Percentiles rank a stretch among this genome's conserved stretches.
Conservation (phyloP, 1,139 yeast genomes). For the Yamadazyma pseudoaaseri region DNA sequence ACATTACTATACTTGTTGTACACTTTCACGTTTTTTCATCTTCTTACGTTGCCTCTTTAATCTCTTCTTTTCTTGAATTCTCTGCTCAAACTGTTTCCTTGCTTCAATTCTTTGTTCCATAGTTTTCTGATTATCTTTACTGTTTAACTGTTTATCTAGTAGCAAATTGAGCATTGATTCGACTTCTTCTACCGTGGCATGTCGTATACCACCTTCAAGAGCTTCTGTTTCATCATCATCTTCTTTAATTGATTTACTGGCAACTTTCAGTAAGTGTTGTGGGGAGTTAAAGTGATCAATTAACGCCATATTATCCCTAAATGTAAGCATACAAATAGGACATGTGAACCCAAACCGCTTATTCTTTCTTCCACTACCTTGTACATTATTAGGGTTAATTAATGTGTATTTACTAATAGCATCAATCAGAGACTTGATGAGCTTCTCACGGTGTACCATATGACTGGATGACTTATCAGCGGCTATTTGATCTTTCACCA, state of each 20-base stretch:
- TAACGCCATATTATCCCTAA: constrained; percentile 75
- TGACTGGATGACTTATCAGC: constrained; percentile 23
- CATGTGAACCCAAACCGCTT: constrained; percentile 85
- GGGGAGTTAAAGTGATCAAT: constrained; percentile 82
- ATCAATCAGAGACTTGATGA: constrained; percentile 30
- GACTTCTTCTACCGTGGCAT: constrained; percentile 33
- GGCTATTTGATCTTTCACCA: constrained; percentile 4
- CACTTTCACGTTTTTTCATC: too few species aligned
- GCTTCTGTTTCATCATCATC: constrained; percentile 26
- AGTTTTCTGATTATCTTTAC: constrained; percentile 14
- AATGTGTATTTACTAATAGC: constrained; percentile 38
- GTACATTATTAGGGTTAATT: constrained; percentile 24
- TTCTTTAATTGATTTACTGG: constrained; percentile 21
- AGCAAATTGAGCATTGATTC: constrained; percentile 32
- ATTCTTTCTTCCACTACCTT: constrained; percentile 29
- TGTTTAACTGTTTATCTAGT: constrained; percentile 23
- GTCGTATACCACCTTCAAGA: constrained; percentile 31
- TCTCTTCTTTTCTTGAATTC: constrained; percentile 20
- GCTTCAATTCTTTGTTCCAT: constrained; percentile 45
- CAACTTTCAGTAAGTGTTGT: constrained; percentile 44
- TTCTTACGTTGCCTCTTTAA: constrained; percentile 26
- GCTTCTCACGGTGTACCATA: constrained; percentile 29
- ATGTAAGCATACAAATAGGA: constrained; percentile 74
- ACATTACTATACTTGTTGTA: too few species aligned
- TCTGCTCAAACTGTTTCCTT: constrained; percentile 41